Evolutionary conservation across 208 protist genomes (phyloP).

Genomic region (Trypanosoma mega): DNA sequence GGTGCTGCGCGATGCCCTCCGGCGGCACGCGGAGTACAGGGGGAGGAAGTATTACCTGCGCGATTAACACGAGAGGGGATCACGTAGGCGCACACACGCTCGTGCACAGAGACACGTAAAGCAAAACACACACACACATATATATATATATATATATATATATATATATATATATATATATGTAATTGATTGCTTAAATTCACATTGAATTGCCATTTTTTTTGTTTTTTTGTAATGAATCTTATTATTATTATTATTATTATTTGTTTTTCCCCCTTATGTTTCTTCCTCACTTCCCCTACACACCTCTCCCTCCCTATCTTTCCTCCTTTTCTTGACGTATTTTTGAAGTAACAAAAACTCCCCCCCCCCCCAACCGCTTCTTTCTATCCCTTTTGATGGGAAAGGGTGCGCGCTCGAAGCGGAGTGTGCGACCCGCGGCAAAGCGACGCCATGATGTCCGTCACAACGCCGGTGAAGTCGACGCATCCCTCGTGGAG

Average conservation of each 20-base stretch:
- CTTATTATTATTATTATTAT: too few relatives aligned
- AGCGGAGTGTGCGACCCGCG: constrained; percentile 40
- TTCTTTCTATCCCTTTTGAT: constrained; percentile 27
- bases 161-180: constrained; percentile 10
- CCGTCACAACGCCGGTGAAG: constrained; percentile 46
- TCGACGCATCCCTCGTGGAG: constrained; percentile 77
- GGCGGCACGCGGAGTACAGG: constrained; percentile 49
- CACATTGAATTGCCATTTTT: not conserved
- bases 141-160: constrained; percentile 22
- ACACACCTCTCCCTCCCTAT: not conserved
- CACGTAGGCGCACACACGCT: too few relatives aligned
- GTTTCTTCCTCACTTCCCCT: too few relatives aligned
- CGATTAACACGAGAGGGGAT: constrained; percentile 22
- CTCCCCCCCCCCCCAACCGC: too few relatives aligned
- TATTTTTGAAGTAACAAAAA: too few relatives aligned
- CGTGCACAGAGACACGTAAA: not conserved
- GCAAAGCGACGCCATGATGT: constrained; percentile 42
- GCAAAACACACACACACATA: constrained; percentile 9
- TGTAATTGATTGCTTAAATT: constrained; percentile 8
- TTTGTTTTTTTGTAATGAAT: not conserved
- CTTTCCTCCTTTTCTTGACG: too few relatives aligned
- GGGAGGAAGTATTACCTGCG: constrained; percentile 63
- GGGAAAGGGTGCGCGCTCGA: constrained; percentile 80
- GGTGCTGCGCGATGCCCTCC: constrained; percentile 53
- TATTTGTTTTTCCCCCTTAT: too few relatives aligned